phyloP scores from a whole-genome alignment of 805 yeast species.

The Isabelozyma gotoi region DNA sequence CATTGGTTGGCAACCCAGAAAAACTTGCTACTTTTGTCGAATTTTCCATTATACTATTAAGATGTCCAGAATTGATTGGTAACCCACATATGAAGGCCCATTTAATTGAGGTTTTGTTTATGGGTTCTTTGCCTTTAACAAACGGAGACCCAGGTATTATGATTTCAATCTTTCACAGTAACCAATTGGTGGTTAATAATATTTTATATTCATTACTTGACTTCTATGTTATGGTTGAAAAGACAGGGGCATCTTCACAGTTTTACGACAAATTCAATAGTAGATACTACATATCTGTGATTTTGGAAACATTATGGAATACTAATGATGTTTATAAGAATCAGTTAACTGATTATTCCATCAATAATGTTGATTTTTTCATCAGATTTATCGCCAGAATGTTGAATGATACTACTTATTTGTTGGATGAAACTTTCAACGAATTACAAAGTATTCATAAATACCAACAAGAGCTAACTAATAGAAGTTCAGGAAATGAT shows the following conservation, averaged over 20 bases:
- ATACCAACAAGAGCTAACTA: slow-evolving; percentile 62
- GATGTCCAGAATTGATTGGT: slow-evolving; percentile 82
- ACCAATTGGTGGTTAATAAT: slow-evolving; percentile 61
- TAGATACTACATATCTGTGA: slow-evolving; percentile 80
- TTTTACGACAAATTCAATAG: slow-evolving; percentile 94
- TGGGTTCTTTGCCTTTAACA: slow-evolving; percentile 62
- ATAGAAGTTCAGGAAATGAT: slow-evolving; percentile 37
- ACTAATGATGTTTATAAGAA: slow-evolving; percentile 57
- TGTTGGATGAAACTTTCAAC: slow-evolving; percentile 86
- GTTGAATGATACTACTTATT: slow-evolving; percentile 90
- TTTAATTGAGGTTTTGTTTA: slow-evolving; percentile 74
- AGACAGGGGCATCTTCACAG: slow-evolving; percentile 92
- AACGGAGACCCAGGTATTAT: slow-evolving; percentile 73
- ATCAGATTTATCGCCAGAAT: slow-evolving; percentile 90
- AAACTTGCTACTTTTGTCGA: slow-evolving; percentile 63
- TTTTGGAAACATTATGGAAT: slow-evolving; percentile 82
- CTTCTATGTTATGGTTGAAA: slow-evolving; percentile 91
- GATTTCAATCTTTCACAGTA: slow-evolving; percentile 61
- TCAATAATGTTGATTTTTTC: slow-evolving; percentile 74
- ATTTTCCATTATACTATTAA: slow-evolving; percentile 68
- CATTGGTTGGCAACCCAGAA: slow-evolving; percentile 50
- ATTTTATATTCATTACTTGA: slow-evolving; percentile 81
- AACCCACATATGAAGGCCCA: slow-evolving; percentile 92
- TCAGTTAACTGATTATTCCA: slow-evolving; percentile 69
- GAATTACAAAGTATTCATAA: slow-evolving; percentile 77